phyloP scores from a whole-genome alignment of 345 rosid genomes.

The Citrus hindsii region DNA sequence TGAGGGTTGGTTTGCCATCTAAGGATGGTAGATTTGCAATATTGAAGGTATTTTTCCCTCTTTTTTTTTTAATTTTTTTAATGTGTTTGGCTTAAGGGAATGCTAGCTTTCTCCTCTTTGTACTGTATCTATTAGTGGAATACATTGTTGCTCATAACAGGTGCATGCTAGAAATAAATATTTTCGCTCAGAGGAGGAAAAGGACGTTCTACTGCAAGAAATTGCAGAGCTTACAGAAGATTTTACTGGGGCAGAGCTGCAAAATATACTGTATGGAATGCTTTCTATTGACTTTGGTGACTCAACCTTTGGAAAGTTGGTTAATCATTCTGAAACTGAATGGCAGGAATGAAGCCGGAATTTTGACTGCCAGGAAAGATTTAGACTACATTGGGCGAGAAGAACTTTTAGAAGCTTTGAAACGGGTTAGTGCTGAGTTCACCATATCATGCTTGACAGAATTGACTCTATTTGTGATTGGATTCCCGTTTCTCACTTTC shows the following conservation, averaged over 20 bases:
- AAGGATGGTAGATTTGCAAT: conserved; percentile 92
- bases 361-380: conserved; percentile 95
- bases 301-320: conserved; percentile 1
- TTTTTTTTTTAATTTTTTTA: too few species aligned
- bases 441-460: neutral
- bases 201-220: conserved; percentile 67
- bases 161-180: conserved; percentile 95
- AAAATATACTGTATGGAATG: conserved; percentile 68
- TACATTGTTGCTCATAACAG: conserved; percentile 31
- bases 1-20: conserved; percentile 93
- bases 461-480: neutral
- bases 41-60: conserved; percentile 50
- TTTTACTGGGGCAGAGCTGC: conserved; percentile 97
- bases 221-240: conserved; percentile 78
- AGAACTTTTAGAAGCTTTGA: conserved; percentile 90
- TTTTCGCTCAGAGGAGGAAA: conserved; percentile 82
- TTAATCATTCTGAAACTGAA: conserved; percentile 29
- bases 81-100: neutral
- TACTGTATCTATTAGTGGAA: conserved; percentile 8
- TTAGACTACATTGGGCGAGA: conserved; percentile 80
- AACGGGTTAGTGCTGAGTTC: conserved; percentile 51
- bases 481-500: conserved; percentile 11
- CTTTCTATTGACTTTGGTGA: neutral
- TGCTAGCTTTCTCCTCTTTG: conserved; percentile 8
- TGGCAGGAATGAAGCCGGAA: conserved; percentile 94